phyloP scores from a whole-genome alignment of 1,139 yeast genomes.

The Arxiozyma telluris region DNA sequence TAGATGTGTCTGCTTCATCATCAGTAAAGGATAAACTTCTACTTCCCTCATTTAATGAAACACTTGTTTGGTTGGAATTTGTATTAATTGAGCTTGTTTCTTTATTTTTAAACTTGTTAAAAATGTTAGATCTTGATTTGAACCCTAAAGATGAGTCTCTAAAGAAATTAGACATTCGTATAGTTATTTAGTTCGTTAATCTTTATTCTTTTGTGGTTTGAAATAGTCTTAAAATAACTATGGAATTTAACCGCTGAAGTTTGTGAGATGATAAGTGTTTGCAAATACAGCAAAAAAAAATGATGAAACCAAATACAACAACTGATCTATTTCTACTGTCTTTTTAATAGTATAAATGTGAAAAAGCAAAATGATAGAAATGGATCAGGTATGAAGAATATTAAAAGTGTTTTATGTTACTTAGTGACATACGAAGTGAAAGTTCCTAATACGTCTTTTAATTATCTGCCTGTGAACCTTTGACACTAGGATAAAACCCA shows the following conservation, averaged over 20 bases:
- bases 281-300: neutral
- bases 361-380: too few relatives aligned
- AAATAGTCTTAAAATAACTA: neutral
- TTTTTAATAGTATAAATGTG: too few relatives aligned
- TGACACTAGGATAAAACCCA: neutral
- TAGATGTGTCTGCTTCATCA: conserved; percentile 12
- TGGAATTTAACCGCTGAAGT: neutral
- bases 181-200: conserved; percentile 38
- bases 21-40: conserved; percentile 11
- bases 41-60: conserved; percentile 4
- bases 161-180: conserved; percentile 27
- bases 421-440: neutral
- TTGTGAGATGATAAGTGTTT: too few relatives aligned
- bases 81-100: conserved; percentile 8
- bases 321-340: too few relatives aligned
- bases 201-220: neutral
- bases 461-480: neutral
- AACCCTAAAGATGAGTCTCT: conserved; percentile 25
- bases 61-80: neutral
- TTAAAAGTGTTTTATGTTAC: neutral
- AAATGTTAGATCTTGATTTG: conserved; percentile 27
- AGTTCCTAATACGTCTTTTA: neutral
- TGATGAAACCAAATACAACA: neutral
- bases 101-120: conserved; percentile 21
- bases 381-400: too few relatives aligned